These are phyloP conservation scores for Coniosporium tulheliwenetii DNA, from an alignment of 2,329 filamentous ascomycete species.

Conservation along the genomic window DNA sequence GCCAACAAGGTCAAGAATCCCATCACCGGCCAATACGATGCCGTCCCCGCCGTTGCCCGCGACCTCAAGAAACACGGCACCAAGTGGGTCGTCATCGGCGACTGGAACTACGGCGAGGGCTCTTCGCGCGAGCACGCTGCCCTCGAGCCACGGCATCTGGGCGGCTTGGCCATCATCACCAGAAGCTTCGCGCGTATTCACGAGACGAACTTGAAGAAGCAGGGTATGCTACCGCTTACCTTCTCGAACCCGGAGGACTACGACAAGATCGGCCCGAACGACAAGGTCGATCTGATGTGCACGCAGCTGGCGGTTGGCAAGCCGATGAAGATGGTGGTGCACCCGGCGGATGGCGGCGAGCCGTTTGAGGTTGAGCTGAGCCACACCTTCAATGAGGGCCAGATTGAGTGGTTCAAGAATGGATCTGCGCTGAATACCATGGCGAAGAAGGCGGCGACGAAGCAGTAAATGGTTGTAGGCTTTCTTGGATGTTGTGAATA, in stretches of 20 bases:
- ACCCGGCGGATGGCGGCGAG: constrained; percentile 58
- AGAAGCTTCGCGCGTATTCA: constrained; percentile 97
- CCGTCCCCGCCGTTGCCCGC: constrained; percentile 84
- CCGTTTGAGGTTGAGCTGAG: constrained; percentile 68
- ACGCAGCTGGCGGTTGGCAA: constrained; percentile 85
- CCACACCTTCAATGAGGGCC: constrained; percentile 96
- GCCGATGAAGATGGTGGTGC: constrained; percentile 80
- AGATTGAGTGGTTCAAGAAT: constrained; percentile 99
- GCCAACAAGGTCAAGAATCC: constrained; percentile 95
- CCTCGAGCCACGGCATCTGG: constrained; percentile 92
- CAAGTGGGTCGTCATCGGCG: constrained; percentile 93
- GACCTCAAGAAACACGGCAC: constrained; percentile 97
- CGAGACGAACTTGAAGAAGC: constrained; percentile 99
- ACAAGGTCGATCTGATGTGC: constrained; percentile 79
- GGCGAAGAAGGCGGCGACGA: constrained; percentile 46
- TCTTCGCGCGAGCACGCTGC: constrained; percentile 96
- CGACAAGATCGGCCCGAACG: constrained; percentile 86
- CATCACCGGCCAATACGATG: constrained; percentile 67
- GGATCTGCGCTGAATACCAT: constrained; percentile 96
- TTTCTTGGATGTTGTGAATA: no score
- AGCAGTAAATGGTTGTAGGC: no score
- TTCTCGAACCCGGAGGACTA: constrained; percentile 93
- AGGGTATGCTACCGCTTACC: constrained; percentile 98
- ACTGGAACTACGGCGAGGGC: constrained; percentile 99
- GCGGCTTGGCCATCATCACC: constrained; percentile 91